Percentiles rank a stretch among this genome's conserved stretches.
Conservation (phyloP, 108 stramenopile genomes). For the Cyclotella cryptica region DNA sequence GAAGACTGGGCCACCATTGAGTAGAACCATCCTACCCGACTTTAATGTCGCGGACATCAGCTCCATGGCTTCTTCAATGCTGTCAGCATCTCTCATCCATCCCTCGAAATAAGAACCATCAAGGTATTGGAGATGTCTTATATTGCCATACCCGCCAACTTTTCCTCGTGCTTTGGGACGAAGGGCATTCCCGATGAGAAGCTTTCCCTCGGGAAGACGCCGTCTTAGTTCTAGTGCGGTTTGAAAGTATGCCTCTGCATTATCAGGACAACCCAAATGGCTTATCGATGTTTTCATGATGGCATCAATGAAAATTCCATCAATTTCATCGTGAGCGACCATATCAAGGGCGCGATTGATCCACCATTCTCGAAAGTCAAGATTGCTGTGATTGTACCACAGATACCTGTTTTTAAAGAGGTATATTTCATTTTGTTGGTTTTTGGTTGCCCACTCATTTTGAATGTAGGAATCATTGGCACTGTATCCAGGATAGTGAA, state of each 20-base stretch:
- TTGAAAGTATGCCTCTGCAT: conserved; percentile 30
- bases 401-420: conserved; percentile 30
- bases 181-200: conserved; percentile 47
- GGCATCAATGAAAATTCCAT: conserved; percentile 52
- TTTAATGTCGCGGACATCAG: conserved; percentile 34
- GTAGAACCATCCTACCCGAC: conserved; percentile 28
- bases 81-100: conserved; percentile 23
- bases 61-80: conserved; percentile 24
- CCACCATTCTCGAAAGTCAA: conserved; percentile 52
- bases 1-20: conserved; percentile 23
- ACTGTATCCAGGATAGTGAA: conserved; percentile 40
- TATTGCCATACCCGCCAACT: conserved; percentile 23
- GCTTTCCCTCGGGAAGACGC: conserved; percentile 35
- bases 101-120: conserved; percentile 51
- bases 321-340: conserved; percentile 35
- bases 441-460: conserved; percentile 29
- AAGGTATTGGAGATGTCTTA: conserved; percentile 39
- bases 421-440: conserved; percentile 2
- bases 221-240: conserved; percentile 40
- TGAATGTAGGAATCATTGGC: conserved; percentile 32
- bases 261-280: neutral
- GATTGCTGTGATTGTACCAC: conserved; percentile 42
- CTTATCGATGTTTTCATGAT: conserved; percentile 18
- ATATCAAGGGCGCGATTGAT: conserved; percentile 45
- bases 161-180: conserved; percentile 7